These are phyloP conservation scores for Lachnum nothofagi DNA, from an alignment of 2,329 filamentous ascomycete genomes.

Conservation along the genomic window DNA sequence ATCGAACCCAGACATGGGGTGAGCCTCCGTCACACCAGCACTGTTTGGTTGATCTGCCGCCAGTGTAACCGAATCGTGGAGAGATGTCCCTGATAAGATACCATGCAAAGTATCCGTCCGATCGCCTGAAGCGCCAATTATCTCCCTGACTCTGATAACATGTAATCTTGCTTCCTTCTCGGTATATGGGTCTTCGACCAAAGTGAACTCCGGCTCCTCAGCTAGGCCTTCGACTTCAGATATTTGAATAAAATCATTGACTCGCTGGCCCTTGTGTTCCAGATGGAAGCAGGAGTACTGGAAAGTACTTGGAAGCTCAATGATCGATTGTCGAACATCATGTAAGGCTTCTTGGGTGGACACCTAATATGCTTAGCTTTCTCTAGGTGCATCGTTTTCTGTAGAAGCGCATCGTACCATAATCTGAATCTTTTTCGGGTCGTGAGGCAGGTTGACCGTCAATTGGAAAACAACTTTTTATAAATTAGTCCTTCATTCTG, in stretches of 20 bases:
- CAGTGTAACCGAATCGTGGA: conserved; percentile 69
- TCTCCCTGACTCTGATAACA: conserved; percentile 80
- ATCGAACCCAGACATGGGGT: conserved; percentile 67
- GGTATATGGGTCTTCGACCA: conserved; percentile 94
- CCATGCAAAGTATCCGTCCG: conserved; percentile 83
- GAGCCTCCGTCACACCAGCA: conserved; percentile 37
- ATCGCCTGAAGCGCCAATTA: conserved; percentile 87
- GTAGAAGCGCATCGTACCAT: conserved; percentile 57
- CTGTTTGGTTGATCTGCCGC: conserved; percentile 35
- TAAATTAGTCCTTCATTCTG: conserved; percentile 17
- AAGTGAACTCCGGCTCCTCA: conserved; percentile 68
- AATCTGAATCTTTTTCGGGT: conserved; percentile 73
- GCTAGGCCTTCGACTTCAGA: conserved; percentile 80
- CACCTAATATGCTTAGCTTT: conserved; percentile 51
- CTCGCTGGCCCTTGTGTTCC: conserved; percentile 77
- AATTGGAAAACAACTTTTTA: conserved; percentile 52
- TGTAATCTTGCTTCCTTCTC: conserved; percentile 98
- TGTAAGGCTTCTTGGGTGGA: conserved; percentile 94
- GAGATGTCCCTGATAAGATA: conserved; percentile 74
- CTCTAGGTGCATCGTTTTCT: conserved; percentile 6
- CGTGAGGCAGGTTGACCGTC: conserved; percentile 75
- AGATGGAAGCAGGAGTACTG: conserved; percentile 99
- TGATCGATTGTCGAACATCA: conserved; percentile 92
- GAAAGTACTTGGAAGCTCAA: conserved; percentile 87
- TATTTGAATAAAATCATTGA: conserved; percentile 93